Percentiles rank a stretch among this genome's conserved stretches.
These are phyloP conservation scores for Elongisporangium senticosum DNA, from an alignment of 352 stramenopile genomes.

Conservation along the genomic window DNA sequence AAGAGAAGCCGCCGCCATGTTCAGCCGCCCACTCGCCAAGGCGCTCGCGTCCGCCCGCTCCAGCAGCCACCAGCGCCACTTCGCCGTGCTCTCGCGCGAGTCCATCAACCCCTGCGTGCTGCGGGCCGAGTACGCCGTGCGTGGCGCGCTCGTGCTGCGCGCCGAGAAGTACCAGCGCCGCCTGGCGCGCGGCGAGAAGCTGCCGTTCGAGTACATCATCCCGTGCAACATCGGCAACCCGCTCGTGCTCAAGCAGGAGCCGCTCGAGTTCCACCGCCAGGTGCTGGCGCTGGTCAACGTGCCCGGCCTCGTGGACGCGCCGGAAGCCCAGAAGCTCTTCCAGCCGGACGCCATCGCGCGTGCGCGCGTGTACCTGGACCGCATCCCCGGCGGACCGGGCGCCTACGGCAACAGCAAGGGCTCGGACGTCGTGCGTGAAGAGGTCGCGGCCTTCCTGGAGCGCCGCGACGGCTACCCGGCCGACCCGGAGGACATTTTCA, in stretches of 20 bases:
- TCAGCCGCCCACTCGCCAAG: conserved; percentile 22
- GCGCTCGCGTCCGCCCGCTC: conserved; percentile 14
- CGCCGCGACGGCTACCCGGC: conserved; percentile 86
- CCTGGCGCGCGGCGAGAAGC: conserved; percentile 51
- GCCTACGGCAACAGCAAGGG: conserved; percentile 93
- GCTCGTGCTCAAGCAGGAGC: conserved; percentile 92
- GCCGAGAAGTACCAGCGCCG: conserved; percentile 72
- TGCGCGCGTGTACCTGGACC: conserved; percentile 83
- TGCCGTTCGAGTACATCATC: conserved; percentile 92
- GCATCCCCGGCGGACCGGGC: conserved; percentile 85
- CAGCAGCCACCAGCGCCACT: conserved; percentile 23
- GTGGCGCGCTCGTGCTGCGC: conserved; percentile 79
- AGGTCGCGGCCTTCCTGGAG: conserved; percentile 88
- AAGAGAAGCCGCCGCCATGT: conserved; percentile 24
- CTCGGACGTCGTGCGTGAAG: conserved; percentile 77
- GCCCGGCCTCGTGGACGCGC: conserved; percentile 82
- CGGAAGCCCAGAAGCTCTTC: conserved; percentile 77
- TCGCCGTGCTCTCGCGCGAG: conserved; percentile 70
- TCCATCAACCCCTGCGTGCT: conserved; percentile 77
- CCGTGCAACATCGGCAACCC: conserved; percentile 98
- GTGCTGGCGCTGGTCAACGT: conserved; percentile 90
- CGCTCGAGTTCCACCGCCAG: conserved; percentile 92
- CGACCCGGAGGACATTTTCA: conserved; percentile 94
- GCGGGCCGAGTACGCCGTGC: conserved; percentile 86
- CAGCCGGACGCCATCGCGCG: conserved; percentile 80